phyloP scores from a whole-genome alignment of 2,329 filamentous ascomycete genomes.

The Colletotrichum caudatum region DNA sequence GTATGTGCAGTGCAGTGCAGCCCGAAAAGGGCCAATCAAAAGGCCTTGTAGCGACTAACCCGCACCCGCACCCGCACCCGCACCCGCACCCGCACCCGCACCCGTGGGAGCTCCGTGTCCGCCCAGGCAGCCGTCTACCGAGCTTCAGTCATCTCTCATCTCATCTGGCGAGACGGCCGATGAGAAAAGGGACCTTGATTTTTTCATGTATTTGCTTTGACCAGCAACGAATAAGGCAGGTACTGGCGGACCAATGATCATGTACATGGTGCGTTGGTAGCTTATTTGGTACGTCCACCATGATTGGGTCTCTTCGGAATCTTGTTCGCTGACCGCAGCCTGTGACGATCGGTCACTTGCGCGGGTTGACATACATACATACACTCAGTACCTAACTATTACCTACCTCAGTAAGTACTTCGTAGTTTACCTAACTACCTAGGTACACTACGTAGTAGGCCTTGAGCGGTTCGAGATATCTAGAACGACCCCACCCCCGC shows the following conservation, averaged over 20 bases:
- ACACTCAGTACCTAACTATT: no score
- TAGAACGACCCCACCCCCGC: constrained; percentile 38
- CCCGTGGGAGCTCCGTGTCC: constrained; percentile 23
- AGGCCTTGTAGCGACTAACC: background rate
- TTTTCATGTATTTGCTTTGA: background rate
- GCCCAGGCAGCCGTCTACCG: constrained; percentile 17
- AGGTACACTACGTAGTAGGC: background rate
- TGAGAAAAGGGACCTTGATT: background rate
- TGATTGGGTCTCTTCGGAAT: background rate
- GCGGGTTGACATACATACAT: background rate
- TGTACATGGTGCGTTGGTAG: background rate
- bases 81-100: background rate
- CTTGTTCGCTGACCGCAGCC: background rate
- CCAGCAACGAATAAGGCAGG: background rate
- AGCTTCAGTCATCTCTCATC: constrained; percentile 17
- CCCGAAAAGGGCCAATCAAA: background rate
- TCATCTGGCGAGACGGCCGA: background rate
- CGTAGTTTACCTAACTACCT: no score
- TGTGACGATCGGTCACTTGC: background rate
- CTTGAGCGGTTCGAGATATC: background rate
- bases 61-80: background rate
- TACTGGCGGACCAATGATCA: background rate
- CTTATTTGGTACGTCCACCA: background rate
- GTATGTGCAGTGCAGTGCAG: background rate
- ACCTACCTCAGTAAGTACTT: no score